Conservation (phyloP, 2,329 filamentous ascomycete genomes). For the Nemania sp. region DNA sequence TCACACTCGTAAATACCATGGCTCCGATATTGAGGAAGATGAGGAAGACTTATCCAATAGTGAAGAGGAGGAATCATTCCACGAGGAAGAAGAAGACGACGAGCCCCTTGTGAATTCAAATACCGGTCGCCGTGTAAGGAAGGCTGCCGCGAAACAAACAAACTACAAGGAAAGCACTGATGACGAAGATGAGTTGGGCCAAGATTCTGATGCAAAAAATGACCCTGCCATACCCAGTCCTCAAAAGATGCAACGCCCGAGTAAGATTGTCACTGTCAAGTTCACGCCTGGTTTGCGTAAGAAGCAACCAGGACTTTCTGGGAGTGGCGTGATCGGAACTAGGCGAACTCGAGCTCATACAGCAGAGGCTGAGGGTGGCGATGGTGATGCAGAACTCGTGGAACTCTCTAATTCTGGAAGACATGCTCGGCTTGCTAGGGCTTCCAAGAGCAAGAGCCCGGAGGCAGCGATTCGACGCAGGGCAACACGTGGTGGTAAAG, state of each 20-base stretch:
- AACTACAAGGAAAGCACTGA: slow-evolving; percentile 54
- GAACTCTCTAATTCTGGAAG: slow-evolving; percentile 66
- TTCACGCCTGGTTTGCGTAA: slow-evolving; percentile 35
- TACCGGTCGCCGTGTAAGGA: slow-evolving; percentile 52
- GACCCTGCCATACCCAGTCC: slow-evolving; percentile 44
- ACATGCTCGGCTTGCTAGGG: slow-evolving; percentile 55
- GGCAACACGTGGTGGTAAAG: slow-evolving; percentile 56
- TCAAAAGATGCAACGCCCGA: slow-evolving; percentile 37
- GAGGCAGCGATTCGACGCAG: slow-evolving; percentile 52
- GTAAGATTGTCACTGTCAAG: slow-evolving; percentile 53
- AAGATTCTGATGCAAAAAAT: slow-evolving; percentile 43
- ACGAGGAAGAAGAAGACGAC: slow-evolving; percentile 33
- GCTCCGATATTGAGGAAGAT: slow-evolving; percentile 66
- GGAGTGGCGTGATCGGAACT: slow-evolving; percentile 36
- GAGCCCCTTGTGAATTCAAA: slow-evolving; percentile 45
- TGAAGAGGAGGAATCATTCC: slow-evolving; percentile 56
- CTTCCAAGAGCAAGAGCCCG: slow-evolving; percentile 60
- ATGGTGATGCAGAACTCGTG: slow-evolving; percentile 55
- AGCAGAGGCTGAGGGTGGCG: slow-evolving; percentile 59
- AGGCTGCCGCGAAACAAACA: slow-evolving; percentile 48
- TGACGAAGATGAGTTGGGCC: slow-evolving; percentile 43
- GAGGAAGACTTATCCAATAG: slow-evolving; percentile 57
- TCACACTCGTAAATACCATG: slow-evolving; percentile 51
- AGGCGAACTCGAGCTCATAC: slow-evolving; percentile 60
- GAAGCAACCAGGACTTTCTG: slow-evolving; percentile 27